Base-by-base conservation (phyloP, 1,139 yeast genomes). In the Arxiozyma slooffiae region DNA sequence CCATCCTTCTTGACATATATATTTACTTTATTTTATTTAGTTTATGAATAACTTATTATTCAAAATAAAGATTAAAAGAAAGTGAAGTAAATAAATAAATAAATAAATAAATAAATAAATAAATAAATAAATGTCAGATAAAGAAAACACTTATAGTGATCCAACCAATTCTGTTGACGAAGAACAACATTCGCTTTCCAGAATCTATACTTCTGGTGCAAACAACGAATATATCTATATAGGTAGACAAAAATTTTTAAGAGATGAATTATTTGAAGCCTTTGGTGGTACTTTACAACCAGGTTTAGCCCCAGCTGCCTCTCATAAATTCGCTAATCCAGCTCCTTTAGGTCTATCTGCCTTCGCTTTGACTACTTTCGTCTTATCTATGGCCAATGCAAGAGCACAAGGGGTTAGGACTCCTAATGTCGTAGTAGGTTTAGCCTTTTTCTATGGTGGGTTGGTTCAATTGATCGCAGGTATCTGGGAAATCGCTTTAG, bases 341-440 rank as follows among this genome's bases (percentile, higher is more conserved):
- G 87, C 94, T 48, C 96, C 96, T 2, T 73, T 89, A 51, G 96
- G 96, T 16, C 74, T 89, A 56, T 77, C 81, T 48, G 94, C 87
- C 4, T 88, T 89, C 64, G 95, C 95, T 7, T 72, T 87, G 58
- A 85, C 96, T 20, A 85, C 95, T 5, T 85, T 89, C 67, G 87
- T 87, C 16, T 73, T 87, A 46, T 81, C 90, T 4, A 69, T 89
- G 63, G 71, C 81, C 57, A 80, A 81, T 56, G 74, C 77, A 7
- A 74, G 75, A 30, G 86, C 87, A n/a, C 78, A 80, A 64, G 80
- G 81, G 22, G 78, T 82, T 26, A 55, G 64, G 7, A 67, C 68
- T 7, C 74, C 78, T 41, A 72, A 75, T 55, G 71, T 77, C 23
- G 77, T 76, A 37, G 73, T 79, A n/a, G 86, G 87, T 22, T 67